A percentile compares a stretch with the other conserved stretches of the same genome.
Conservation (phyloP, 768 basidiomycete species). For the Naganishia antarctica region DNA sequence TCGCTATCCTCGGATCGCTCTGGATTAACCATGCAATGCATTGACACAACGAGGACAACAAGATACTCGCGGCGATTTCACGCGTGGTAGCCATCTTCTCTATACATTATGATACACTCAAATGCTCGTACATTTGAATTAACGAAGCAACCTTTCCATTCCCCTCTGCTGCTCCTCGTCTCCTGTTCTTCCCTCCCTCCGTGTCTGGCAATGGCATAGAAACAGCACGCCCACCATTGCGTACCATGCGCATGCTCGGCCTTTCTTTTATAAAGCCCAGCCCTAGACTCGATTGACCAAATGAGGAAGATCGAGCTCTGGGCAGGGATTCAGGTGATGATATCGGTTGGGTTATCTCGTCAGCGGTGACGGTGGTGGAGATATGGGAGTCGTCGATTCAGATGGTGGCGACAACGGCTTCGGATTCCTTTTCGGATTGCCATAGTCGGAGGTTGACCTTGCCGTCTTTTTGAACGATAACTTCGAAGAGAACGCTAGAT, state of each 20-base stretch:
- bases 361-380: background rate
- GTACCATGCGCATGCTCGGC: constrained; percentile 12
- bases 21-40: background rate
- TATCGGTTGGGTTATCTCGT: constrained; percentile 12
- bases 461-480: constrained; percentile 39
- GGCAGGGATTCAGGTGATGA: constrained; percentile 16
- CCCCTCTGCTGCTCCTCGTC: background rate
- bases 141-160: constrained; percentile 20
- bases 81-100: background rate
- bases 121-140: constrained; percentile 18
- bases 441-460: constrained; percentile 39
- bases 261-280: constrained; percentile 14
- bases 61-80: constrained; percentile 3
- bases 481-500: constrained; percentile 38
- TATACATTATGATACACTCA: constrained; percentile 20
- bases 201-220: constrained; percentile 16
- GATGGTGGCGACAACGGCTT: constrained; percentile 25
- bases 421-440: constrained; percentile 42
- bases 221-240: constrained; percentile 14
- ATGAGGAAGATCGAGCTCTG: constrained; percentile 20
- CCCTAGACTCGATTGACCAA: constrained; percentile 9
- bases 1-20: too few relatives aligned
- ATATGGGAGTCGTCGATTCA: constrained; percentile 7
- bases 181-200: background rate
- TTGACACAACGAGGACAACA: constrained; percentile 18